Evolutionary conservation across 2,329 filamentous ascomycete species (phyloP), one percentile per base, ranked within the genome.

Genomic region (Fusarium napiforme): DNA sequence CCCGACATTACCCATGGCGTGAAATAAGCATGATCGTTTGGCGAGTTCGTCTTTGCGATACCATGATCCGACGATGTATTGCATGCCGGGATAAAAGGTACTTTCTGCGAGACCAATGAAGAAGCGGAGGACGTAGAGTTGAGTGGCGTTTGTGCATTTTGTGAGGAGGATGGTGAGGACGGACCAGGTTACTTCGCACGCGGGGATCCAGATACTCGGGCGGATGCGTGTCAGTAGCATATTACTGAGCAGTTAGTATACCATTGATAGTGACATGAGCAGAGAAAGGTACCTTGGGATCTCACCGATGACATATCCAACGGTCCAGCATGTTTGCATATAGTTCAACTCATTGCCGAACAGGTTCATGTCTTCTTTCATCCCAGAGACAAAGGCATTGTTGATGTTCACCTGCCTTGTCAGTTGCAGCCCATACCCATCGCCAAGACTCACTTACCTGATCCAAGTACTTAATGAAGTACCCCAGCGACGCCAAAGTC

Each of bases 271-370:
- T 8, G 8, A 21, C 1, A 7, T 0, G 28, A 9, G 2, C 16
- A 0, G 5, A 7, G 1, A 18, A 2, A 1, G 55, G 26, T 67
- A 76, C 78, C 77, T 80, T 3, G 83, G 81, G 40, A 81, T 78
- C 40, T 84, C 80, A 1, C 83, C 82, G 76, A 91, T 81, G 0
- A 90, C 86, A 72, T 91, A 92, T 34, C 90, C 90, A 1, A 89
- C 83, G 0, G 87, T 91, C 85, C 88, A 92, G 36, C 84, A 85
- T 1, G 88, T 85, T 63, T 80, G 79, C 75, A 85, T 79, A 34
- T 90, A 87, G 67, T 90, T 90, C 26, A 90, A 81, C 56, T 79
- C 74, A 3, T 80, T 79, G 0, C 78, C 78, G 40, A 85, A 83
- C 12, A 90, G 81, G 0, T 79, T 75, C 7, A 90, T 80, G 32